Percentiles rank a stretch among this genome's conserved stretches.
These are phyloP conservation scores for Neocatenulostroma microsporum DNA, from an alignment of 2,329 filamentous ascomycete species.

Conservation along the genomic window DNA sequence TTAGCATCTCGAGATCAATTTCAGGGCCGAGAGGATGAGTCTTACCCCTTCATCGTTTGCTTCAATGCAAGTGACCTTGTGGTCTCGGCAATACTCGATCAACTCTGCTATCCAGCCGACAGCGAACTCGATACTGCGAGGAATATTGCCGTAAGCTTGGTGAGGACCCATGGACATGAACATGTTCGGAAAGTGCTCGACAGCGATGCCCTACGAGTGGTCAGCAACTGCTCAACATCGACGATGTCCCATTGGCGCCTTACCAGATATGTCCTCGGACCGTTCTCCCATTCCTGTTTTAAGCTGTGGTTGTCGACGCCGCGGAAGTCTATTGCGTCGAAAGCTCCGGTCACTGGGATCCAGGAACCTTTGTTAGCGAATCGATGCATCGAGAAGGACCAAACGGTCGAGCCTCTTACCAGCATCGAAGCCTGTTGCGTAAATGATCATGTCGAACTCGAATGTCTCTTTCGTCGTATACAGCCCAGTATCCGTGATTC, in stretches of 20 bases:
- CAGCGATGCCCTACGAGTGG: too few relatives aligned
- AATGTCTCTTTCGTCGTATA: conserved; percentile 30
- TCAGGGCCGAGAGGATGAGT: background rate
- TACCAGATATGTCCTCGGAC: conserved; percentile 27
- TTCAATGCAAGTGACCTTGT: conserved; percentile 6
- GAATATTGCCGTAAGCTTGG: conserved; percentile 34
- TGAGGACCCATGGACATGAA: conserved; percentile 31
- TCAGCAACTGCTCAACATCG: too few relatives aligned
- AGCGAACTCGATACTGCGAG: conserved; percentile 26
- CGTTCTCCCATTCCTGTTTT: conserved; percentile 26
- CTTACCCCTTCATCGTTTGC: conserved; percentile 7
- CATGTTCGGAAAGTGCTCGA: conserved; percentile 10
- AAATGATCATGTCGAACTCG: conserved; percentile 29
- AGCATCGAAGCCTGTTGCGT: conserved; percentile 36
- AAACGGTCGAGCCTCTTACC: background rate
- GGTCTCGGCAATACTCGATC: conserved; percentile 4
- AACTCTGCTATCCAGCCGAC: conserved; percentile 6
- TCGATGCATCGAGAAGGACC: background rate
- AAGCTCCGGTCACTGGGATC: conserved; percentile 15
- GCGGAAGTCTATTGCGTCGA: conserved; percentile 25
- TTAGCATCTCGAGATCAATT: background rate
- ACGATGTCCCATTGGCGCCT: too few relatives aligned
- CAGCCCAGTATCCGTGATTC: conserved; percentile 31
- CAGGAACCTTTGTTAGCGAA: too few relatives aligned
- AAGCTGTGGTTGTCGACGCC: conserved; percentile 16